phyloP scores from a whole-genome alignment of 352 stramenopile species.

The Pelagophyceae sp. region DNA sequence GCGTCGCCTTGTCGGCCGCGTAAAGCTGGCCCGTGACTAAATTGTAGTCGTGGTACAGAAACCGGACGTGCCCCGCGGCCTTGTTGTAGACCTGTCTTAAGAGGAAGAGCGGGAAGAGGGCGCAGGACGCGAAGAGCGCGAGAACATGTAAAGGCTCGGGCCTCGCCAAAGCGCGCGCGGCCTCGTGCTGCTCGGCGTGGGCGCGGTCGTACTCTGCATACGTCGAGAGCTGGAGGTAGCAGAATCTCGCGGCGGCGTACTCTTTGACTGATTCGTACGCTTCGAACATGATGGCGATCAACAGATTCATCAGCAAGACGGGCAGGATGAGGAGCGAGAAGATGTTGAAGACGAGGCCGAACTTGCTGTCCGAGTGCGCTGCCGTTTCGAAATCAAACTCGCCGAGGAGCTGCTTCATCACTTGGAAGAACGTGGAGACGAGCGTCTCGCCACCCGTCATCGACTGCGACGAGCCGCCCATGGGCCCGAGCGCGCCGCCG shows the following conservation, averaged over 20 bases:
- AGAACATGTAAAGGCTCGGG: not conserved
- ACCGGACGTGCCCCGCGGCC: not conserved
- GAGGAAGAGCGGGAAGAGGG: not conserved
- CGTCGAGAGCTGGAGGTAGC: constrained; percentile 10
- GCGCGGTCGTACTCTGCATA: not conserved
- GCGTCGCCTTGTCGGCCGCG: not conserved
- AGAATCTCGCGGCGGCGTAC: constrained; percentile 8
- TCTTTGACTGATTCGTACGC: constrained; percentile 21
- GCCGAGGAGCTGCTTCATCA: constrained; percentile 20
- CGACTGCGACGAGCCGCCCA: constrained; percentile 1
- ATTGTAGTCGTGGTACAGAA: not conserved
- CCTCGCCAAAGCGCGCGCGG: not conserved
- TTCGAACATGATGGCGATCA: constrained; percentile 24
- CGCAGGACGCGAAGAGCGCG: not conserved
- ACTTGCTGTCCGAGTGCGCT: not conserved
- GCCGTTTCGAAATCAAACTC: constrained; percentile 22
- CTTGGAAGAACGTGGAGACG: not conserved
- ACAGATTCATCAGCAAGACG: constrained; percentile 24
- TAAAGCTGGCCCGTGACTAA: not conserved
- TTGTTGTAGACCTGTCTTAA: not conserved
- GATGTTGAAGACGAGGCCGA: constrained; percentile 18
- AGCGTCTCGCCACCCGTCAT: not conserved
- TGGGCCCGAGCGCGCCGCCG: not conserved
- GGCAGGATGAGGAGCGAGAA: constrained; percentile 17
- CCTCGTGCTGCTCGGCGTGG: not conserved